Evolutionary conservation across 768 basidiomycete species (phyloP).

Genomic region (Termitomyces sp.): DNA sequence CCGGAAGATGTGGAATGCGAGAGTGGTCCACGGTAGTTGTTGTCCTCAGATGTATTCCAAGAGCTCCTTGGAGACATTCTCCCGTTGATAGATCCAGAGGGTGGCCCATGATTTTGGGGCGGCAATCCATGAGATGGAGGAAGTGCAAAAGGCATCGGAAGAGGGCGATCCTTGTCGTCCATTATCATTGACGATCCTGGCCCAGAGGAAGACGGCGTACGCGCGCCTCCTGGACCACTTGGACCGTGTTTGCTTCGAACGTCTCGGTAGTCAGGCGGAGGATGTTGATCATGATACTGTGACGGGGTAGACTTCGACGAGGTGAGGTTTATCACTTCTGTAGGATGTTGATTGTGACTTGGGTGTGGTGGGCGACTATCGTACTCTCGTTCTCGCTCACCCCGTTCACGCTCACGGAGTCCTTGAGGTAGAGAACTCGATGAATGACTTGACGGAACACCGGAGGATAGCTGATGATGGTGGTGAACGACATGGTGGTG

Average conservation of each 20-base stretch:
- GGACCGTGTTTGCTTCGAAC: slow-evolving; percentile 24
- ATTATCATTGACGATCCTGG: slow-evolving; percentile 26
- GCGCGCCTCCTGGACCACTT: slow-evolving; percentile 26
- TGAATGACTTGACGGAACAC: slow-evolving; percentile 18
- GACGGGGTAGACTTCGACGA: slow-evolving; percentile 28
- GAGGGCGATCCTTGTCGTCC: slow-evolving; percentile 50
- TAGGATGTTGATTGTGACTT: slow-evolving; percentile 36
- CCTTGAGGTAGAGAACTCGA: slow-evolving; percentile 29
- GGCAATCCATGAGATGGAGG: slow-evolving; percentile 23
- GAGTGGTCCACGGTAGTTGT: slow-evolving; percentile 26
- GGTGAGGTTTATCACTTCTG: slow-evolving; percentile 51
- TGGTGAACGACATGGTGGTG: slow-evolving; percentile 51
- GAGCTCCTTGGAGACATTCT: slow-evolving; percentile 31
- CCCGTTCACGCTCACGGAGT: slow-evolving; percentile 21
- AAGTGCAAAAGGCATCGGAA: slow-evolving; percentile 52
- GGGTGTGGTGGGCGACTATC: slow-evolving; percentile 30
- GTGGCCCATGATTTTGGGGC: slow-evolving; percentile 16
- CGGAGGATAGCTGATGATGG: slow-evolving; percentile 27
- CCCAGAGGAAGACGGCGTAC: slow-evolving; percentile 5
- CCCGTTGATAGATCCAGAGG: slow-evolving; percentile 16
- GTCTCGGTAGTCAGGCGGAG: slow-evolving; percentile 26
- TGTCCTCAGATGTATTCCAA: slow-evolving; percentile 29
- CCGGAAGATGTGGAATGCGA: slow-evolving; percentile 20
- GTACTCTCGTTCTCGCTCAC: slow-evolving; percentile 28
- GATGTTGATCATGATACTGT: slow-evolving; percentile 28